Conservation (phyloP, 2,329 filamentous ascomycete genomes). For the Furcasterigmium sp. region DNA sequence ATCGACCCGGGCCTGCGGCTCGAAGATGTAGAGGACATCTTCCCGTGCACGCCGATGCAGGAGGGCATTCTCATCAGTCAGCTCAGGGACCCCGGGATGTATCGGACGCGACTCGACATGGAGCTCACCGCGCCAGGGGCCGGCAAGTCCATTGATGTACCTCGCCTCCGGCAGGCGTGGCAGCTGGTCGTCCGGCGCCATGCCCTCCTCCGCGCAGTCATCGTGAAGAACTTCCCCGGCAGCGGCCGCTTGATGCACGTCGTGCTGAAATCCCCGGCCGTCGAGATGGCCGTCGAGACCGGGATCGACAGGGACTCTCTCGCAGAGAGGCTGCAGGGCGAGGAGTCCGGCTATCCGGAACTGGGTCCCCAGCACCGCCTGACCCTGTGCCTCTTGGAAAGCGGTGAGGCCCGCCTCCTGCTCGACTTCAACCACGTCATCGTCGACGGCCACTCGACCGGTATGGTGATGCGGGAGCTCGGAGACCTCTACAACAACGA, state of each 20-base stretch:
- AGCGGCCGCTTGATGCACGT: slow-evolving; percentile 6
- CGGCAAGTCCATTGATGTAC: slow-evolving; percentile 3
- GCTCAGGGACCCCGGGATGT: slow-evolving; percentile 16
- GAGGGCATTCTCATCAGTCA: slow-evolving; percentile 29
- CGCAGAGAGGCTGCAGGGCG: neutral
- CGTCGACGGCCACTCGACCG: slow-evolving; percentile 7
- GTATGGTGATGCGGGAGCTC: slow-evolving; percentile 3
- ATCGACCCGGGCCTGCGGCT: neutral
- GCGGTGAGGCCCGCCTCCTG: neutral
- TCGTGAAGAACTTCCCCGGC: slow-evolving; percentile 7
- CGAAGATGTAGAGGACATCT: slow-evolving; percentile 21
- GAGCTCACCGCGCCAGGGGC: neutral
- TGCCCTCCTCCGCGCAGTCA: slow-evolving; percentile 9
- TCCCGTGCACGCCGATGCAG: slow-evolving; percentile 32
- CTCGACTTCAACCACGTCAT: slow-evolving; percentile 7
- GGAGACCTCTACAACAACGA: neutral
- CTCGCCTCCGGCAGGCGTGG: slow-evolving; percentile 5
- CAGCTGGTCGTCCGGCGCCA: slow-evolving; percentile 8
- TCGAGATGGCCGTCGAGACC: neutral
- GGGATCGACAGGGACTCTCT: too few relatives aligned
- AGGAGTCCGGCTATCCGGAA: neutral
- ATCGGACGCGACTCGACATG: slow-evolving; percentile 13
- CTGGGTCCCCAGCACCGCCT: slow-evolving; percentile 2
- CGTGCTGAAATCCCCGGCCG: slow-evolving; percentile 3
- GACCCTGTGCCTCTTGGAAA: slow-evolving; percentile 1